These are phyloP conservation scores for Alternaria postmessia DNA, from an alignment of 2,329 filamentous ascomycete genomes.

Conservation along the genomic window DNA sequence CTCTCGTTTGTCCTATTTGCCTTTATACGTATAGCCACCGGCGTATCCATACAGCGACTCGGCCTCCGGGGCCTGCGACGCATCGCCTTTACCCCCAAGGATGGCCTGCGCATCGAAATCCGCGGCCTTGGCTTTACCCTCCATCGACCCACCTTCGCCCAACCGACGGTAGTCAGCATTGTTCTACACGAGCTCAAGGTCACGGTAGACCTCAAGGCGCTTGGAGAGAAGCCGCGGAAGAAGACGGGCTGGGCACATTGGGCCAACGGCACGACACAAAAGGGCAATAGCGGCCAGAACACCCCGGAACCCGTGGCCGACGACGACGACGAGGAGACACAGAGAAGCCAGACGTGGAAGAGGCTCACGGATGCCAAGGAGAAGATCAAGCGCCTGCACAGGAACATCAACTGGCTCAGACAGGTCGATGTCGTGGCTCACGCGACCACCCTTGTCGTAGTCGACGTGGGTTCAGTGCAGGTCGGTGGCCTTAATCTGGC, in stretches of 20 bases:
- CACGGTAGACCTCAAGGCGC: conserved; percentile 76
- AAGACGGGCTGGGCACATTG: conserved; percentile 43
- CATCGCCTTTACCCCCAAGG: conserved; percentile 86
- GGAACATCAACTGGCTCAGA: conserved; percentile 85
- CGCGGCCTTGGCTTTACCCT: conserved; percentile 86
- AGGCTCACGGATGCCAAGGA: conserved; percentile 82
- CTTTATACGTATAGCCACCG: conserved; percentile 88
- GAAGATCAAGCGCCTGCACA: conserved; percentile 82
- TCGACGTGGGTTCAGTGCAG: conserved; percentile 84
- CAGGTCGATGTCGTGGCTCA: conserved; percentile 88
- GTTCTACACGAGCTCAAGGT: conserved; percentile 86
- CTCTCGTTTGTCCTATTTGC: conserved; percentile 94
- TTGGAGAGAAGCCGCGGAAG: conserved; percentile 56
- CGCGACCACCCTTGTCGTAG: conserved; percentile 77
- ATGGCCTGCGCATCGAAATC: conserved; percentile 89
- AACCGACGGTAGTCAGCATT: conserved; percentile 95
- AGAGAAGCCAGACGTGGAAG: conserved; percentile 79
- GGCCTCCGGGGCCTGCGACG: conserved; percentile 92
- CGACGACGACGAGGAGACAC: conserved; percentile 48
- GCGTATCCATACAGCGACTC: conserved; percentile 93
- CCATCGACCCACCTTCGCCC: conserved; percentile 93
- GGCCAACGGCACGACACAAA: conserved; percentile 40
- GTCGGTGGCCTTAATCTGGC: conserved; percentile 84
- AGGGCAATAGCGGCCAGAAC: conserved; percentile 25
- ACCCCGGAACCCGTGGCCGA: conserved; percentile 30